A percentile compares a stretch with the other conserved stretches of the same genome.
These are phyloP conservation scores for Hymenoscyphus scutula DNA, from an alignment of 2,329 filamentous ascomycete species.

Conservation along the genomic window DNA sequence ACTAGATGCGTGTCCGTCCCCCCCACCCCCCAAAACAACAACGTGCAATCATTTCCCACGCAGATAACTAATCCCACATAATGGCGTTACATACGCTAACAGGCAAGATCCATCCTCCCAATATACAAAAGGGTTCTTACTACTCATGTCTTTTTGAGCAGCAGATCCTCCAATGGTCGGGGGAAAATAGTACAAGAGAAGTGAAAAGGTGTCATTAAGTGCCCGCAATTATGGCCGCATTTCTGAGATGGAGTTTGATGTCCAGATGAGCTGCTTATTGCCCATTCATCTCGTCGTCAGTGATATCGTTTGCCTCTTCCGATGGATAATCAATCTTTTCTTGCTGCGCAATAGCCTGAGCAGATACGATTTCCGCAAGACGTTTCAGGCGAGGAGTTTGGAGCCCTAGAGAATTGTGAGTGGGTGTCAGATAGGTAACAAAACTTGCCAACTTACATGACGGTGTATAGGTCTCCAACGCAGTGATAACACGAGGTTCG, in stretches of 20 bases:
- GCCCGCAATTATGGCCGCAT: conserved; percentile 1
- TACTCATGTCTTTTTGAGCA: conserved; percentile 13
- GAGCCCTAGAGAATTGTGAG: conserved; percentile 61
- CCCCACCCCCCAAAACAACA: not conserved
- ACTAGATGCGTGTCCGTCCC: conserved; percentile 9
- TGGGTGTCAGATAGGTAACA: conserved; percentile 17
- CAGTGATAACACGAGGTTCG: conserved; percentile 91
- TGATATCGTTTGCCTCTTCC: conserved; percentile 48
- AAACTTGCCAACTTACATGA: conserved; percentile 67
- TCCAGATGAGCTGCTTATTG: conserved; percentile 22
- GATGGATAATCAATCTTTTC: conserved; percentile 68
- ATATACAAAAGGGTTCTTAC: conserved; percentile 33
- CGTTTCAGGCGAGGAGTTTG: conserved; percentile 95
- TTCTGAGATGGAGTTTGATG: conserved; percentile 4
- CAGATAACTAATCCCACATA: conserved; percentile 17
- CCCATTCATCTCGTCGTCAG: conserved; percentile 35
- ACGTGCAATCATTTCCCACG: conserved; percentile 5
- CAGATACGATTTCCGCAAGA: conserved; percentile 95
- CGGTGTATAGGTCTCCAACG: conserved; percentile 95
- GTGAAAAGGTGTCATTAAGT: conserved; percentile 25
- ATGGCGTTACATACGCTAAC: conserved; percentile 30
- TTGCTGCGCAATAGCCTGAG: conserved; percentile 93
- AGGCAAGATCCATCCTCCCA: conserved; percentile 22
- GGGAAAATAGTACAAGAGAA: conserved; percentile 37
- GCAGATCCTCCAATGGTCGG: conserved; percentile 27